Conservation (phyloP, 2,329 filamentous ascomycete genomes). For the Penicillium janthinellum region DNA sequence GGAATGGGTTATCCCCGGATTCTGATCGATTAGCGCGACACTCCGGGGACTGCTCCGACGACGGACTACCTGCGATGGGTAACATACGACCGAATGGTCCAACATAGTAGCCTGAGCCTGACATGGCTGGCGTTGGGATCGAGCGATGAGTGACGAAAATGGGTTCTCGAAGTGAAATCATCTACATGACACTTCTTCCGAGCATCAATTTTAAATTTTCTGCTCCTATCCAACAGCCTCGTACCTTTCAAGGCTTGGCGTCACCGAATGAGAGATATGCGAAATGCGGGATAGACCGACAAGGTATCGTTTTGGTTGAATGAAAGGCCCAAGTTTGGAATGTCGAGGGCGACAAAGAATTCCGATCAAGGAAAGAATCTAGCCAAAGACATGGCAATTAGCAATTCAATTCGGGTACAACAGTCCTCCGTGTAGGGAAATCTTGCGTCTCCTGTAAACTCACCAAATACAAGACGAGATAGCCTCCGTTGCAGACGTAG, state of each 20-base stretch:
- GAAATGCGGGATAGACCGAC: neutral
- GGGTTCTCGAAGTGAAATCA: conserved; percentile 8
- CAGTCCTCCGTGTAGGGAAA: neutral
- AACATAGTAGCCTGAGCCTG: conserved; percentile 40
- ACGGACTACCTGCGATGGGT: conserved; percentile 30
- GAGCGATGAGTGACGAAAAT: conserved; percentile 2
- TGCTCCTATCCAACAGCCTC: neutral
- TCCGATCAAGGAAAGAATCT: neutral
- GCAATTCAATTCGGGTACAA: neutral
- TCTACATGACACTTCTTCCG: conserved; percentile 18
- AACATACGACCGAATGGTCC: conserved; percentile 46
- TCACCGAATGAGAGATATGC: neutral
- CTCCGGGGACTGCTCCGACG: conserved; percentile 31
- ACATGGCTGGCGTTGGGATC: conserved; percentile 31
- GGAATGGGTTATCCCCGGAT: conserved; percentile 38
- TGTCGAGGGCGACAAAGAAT: neutral
- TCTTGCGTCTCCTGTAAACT: neutral
- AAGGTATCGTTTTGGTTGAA: neutral
- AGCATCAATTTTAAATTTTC: neutral
- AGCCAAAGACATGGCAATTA: neutral
- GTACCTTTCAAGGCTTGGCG: neutral
- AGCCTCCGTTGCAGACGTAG: neutral
- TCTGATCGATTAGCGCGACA: conserved; percentile 36
- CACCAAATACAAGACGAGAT: neutral
- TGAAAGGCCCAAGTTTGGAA: neutral